phyloP scores from a whole-genome alignment of 371 early-diverging fungal species.

The Fennellomyces sp. region DNA sequence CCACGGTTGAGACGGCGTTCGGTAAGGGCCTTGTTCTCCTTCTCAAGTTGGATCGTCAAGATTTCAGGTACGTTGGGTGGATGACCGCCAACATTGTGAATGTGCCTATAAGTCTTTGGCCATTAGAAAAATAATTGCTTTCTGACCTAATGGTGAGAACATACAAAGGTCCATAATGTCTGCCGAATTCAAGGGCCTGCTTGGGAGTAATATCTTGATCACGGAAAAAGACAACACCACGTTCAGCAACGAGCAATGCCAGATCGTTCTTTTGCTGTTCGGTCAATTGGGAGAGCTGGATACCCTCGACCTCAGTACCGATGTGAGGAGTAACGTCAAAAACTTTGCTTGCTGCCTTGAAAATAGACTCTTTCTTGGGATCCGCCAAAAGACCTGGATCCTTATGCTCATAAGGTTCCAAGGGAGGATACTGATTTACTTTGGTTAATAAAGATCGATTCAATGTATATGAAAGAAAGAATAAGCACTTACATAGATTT shows the following conservation, averaged over 20 bases:
- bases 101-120: not conserved
- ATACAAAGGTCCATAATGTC: constrained; percentile 41
- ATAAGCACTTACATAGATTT: constrained; percentile 25
- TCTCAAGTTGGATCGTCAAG: not conserved
- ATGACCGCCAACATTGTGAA: constrained; percentile 2
- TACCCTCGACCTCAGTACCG: constrained; percentile 72
- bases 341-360: constrained; percentile 54
- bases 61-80: constrained; percentile 5
- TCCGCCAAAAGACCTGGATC: constrained; percentile 55
- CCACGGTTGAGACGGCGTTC: not conserved
- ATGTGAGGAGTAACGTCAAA: constrained; percentile 64
- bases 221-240: constrained; percentile 68
- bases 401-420: constrained; percentile 35
- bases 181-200: constrained; percentile 56
- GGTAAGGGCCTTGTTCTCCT: not conserved
- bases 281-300: constrained; percentile 52
- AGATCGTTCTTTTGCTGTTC: constrained; percentile 61
- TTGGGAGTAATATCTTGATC: constrained; percentile 57
- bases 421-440: constrained; percentile 35
- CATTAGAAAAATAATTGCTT: no score
- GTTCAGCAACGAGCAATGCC: constrained; percentile 57
- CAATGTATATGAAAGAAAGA: not conserved
- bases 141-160: no score
- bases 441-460: no score
- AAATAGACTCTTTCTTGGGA: constrained; percentile 59